Base-by-base conservation (phyloP, 805 yeast genomes). In the Suhomyces vadensis region DNA sequence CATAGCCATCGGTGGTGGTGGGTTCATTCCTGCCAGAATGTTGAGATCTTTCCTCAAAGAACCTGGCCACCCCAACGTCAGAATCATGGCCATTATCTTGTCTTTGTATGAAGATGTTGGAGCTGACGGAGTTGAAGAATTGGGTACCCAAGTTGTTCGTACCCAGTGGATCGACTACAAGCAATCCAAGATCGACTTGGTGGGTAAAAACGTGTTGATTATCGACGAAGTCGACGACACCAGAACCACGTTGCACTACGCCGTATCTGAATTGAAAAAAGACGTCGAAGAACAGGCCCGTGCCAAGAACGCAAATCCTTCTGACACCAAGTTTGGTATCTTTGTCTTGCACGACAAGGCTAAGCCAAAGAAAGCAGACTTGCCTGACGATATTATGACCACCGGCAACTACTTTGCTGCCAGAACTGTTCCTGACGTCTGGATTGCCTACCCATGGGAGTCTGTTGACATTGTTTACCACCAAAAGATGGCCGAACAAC, bases 1-100 rank as follows among this genome's bases (percentile, higher is more conserved):
- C 68, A 87, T 92, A 50, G 97, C 98, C 54, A 89, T 92, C 58
- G 99, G 96, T 60, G 96, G 96, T 56, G 96, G 99, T 63, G 99
- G 98, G 1, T 88, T 92, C 66, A 94, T 92, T 46, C 99, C 98
- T 21, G 97, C 99, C 6, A 82, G 99, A 65, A 94, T 94, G 69
- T 77, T 92, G 63, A 82, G 99, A 65, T 83, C 98, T 1, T 94
- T 92, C 67, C 74, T 92, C 54, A 92, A 91, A 67, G 86, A 84
- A 53, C 87, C 86, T 23, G 95, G 95, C 48, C 73, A 83, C 48
- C 92, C 95, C 55, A 92, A 91, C 57, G 84, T 90, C 48, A 84
- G 96, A 58, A 89, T 92, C 59, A 92, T 91, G 82, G 97, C 99
- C 38, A 88, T 92, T 55, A 95, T 94, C 25, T 75, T 92, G 53